These are phyloP conservation scores for Lobulomyces angularis DNA, from an alignment of 192 early-diverging fungal genomes.

Conservation along the genomic window DNA sequence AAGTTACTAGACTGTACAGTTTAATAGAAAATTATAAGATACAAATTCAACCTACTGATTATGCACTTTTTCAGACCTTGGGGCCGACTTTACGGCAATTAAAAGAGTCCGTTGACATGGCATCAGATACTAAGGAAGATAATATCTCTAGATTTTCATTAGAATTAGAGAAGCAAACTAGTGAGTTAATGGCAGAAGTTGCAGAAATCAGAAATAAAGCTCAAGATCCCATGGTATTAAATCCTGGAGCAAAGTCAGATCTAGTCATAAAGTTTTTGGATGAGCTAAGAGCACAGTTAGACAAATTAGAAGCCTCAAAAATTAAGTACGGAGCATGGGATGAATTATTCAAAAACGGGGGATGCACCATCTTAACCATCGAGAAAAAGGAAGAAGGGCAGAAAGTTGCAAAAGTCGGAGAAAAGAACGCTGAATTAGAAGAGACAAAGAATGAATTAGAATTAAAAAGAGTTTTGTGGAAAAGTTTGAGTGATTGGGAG, in stretches of 20 bases:
- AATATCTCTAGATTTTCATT: slow-evolving; percentile 35
- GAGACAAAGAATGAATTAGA: slow-evolving; percentile 44
- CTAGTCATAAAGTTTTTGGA: slow-evolving; percentile 38
- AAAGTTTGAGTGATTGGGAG: slow-evolving; percentile 41
- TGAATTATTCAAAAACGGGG: slow-evolving; percentile 40
- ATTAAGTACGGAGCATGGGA: slow-evolving; percentile 34
- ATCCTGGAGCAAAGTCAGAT: slow-evolving; percentile 28
- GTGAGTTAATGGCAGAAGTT: slow-evolving; percentile 38
- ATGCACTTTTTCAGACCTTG: slow-evolving; percentile 46
- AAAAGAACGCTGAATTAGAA: slow-evolving; percentile 29
- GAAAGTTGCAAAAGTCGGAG: slow-evolving; percentile 5
- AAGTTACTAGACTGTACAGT: slow-evolving; percentile 32
- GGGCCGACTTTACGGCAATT: slow-evolving; percentile 39
- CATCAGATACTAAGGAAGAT: slow-evolving; percentile 44
- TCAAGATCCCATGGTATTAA: slow-evolving; percentile 50
- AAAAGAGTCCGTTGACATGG: slow-evolving; percentile 43
- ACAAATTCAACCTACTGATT: slow-evolving; percentile 41
- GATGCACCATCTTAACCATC: slow-evolving; percentile 10
- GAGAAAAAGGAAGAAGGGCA: slow-evolving; percentile 9
- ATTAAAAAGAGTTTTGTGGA: slow-evolving; percentile 46
- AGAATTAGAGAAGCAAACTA: slow-evolving; percentile 33
- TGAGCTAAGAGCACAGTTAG: slow-evolving; percentile 24
- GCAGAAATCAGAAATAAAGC: slow-evolving; percentile 40
- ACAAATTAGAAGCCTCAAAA: slow-evolving; percentile 28
- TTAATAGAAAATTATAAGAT: slow-evolving; percentile 38